A percentile compares a stretch with the other conserved stretches of the same genome.
These are phyloP conservation scores for Myriosclerotinia curreyana DNA, from an alignment of 2,329 filamentous ascomycete species.

Conservation along the genomic window DNA sequence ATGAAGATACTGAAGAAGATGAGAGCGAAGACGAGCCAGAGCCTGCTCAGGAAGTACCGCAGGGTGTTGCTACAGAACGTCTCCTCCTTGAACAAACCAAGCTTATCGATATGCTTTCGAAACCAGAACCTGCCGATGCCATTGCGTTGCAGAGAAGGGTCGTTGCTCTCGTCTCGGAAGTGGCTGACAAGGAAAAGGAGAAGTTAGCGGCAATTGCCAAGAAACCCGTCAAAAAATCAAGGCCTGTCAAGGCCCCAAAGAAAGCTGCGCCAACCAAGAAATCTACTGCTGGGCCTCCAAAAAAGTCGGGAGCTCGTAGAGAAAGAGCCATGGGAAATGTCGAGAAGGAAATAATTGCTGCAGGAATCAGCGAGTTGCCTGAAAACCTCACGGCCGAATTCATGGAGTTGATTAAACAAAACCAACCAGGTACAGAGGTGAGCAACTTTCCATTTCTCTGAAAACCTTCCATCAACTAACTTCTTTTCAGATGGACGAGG, in stretches of 20 bases:
- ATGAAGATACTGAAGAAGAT: conserved; percentile 61
- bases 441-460: conserved; percentile 33
- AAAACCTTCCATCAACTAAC: conserved; percentile 23
- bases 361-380: conserved; percentile 77
- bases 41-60: conserved; percentile 37
- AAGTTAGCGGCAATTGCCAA: conserved; percentile 23
- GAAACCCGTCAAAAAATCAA: conserved; percentile 55
- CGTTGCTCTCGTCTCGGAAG: conserved; percentile 60
- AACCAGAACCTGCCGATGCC: conserved; percentile 49
- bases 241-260: conserved; percentile 42
- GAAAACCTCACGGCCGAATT: conserved; percentile 75
- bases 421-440: conserved; percentile 69
- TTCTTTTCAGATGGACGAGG: conserved; percentile 43
- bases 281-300: conserved; percentile 43
- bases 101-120: conserved; percentile 53
- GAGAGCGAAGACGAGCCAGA: conserved; percentile 50
- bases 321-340: conserved; percentile 63
- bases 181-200: conserved; percentile 52
- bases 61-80: conserved; percentile 44
- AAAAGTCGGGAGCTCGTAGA: conserved; percentile 37
- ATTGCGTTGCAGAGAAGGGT: conserved; percentile 48
- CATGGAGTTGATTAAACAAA: conserved; percentile 84
- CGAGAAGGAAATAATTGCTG: conserved; percentile 90
- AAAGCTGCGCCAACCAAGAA: conserved; percentile 37
- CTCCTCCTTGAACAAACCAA: conserved; percentile 55